Evolutionary conservation across 345 rosid species (phyloP).

Genomic region (Turnera subulata): DNA sequence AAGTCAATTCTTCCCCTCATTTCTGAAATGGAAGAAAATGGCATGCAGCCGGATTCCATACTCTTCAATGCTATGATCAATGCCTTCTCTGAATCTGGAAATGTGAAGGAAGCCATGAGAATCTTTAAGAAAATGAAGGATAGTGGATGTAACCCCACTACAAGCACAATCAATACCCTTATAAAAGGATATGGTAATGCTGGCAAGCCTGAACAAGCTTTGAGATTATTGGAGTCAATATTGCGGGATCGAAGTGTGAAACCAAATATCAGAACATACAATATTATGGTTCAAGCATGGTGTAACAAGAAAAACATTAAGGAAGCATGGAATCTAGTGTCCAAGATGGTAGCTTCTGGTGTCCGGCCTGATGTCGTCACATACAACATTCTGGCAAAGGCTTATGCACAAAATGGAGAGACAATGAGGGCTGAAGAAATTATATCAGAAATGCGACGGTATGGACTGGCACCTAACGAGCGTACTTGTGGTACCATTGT

Average conservation of each 20-base stretch:
- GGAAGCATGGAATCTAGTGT: constrained; percentile 74
- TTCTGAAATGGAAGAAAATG: constrained; percentile 64
- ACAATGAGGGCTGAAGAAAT: constrained; percentile 64
- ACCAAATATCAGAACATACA: constrained; percentile 76
- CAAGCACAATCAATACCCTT: constrained; percentile 82
- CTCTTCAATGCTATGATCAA: constrained; percentile 91
- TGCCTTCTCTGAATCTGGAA: constrained; percentile 81
- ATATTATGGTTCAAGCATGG: constrained; percentile 79
- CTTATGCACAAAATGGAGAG: constrained; percentile 60
- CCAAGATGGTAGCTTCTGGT: constrained; percentile 68
- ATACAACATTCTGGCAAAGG: constrained; percentile 70
- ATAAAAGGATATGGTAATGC: constrained; percentile 78
- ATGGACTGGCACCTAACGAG: constrained; percentile 59
- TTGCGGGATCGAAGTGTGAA: constrained; percentile 44
- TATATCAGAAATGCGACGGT: constrained; percentile 66
- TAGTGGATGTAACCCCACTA: constrained; percentile 69
- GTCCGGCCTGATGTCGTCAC: constrained; percentile 77
- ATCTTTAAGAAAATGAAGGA: constrained; percentile 76
- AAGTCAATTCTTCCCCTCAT: constrained; percentile 56
- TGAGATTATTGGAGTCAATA: constrained; percentile 61
- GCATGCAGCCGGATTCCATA: constrained; percentile 76
- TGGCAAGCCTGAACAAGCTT: constrained; percentile 70
- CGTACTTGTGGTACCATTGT: constrained; percentile 80
- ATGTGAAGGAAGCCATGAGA: constrained; percentile 70
- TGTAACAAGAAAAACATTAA: constrained; percentile 56